phyloP scores from a whole-genome alignment of 305 asterid species.

The Fraxinus paxiana region DNA sequence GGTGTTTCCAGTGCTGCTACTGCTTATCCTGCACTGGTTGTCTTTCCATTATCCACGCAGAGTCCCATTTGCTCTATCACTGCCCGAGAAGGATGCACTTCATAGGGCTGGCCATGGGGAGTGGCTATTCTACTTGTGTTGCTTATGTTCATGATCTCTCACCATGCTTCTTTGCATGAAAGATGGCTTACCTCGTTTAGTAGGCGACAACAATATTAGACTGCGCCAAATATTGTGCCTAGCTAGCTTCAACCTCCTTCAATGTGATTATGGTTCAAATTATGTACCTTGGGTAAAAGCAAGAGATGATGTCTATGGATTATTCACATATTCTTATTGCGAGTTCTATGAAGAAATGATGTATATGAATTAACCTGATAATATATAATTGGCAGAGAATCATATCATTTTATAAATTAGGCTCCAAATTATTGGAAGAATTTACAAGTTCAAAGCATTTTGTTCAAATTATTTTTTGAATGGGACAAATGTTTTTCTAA shows the following conservation, averaged over 20 bases:
- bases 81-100: conserved; percentile 60
- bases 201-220: conserved; percentile 31
- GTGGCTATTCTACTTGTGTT: conserved; percentile 53
- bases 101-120: conserved; percentile 61
- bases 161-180: conserved; percentile 62
- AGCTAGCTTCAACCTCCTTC: not conserved
- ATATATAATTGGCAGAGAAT: no score
- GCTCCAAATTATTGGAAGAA: not conserved
- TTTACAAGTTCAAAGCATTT: not conserved
- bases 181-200: conserved; percentile 72
- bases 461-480: no score
- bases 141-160: conserved; percentile 64
- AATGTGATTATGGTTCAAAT: no score
- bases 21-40: conserved; percentile 60
- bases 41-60: conserved; percentile 42
- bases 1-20: conserved; percentile 58
- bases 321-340: not conserved
- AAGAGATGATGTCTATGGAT: not conserved
- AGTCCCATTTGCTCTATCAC: conserved; percentile 38
- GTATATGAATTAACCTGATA: not conserved
- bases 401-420: not conserved
- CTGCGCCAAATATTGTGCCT: not conserved
- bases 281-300: no score
- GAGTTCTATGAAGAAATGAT: not conserved
- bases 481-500: not conserved